Base-by-base conservation (phyloP, 75 land plant genomes). In the Selaginella moellendorffii region DNA sequence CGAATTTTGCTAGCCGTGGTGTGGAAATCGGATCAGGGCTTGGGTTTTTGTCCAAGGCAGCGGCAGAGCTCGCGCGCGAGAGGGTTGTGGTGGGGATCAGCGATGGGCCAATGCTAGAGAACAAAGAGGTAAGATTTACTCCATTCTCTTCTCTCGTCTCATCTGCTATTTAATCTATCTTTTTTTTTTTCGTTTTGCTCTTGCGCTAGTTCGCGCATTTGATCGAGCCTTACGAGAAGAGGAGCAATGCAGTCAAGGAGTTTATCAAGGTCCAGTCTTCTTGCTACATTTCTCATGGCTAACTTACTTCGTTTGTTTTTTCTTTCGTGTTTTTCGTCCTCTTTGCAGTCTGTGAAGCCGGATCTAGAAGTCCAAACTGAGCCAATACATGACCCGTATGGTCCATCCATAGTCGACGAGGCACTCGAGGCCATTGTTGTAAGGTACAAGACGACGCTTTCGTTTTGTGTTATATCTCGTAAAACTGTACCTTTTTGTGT, bases 361-460 rank as follows among this genome's bases (percentile, higher is more conserved):
- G 81, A 63, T 27, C 67, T 92, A 52, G 36, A 65, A 53, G 83
- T 85, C 62, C 73, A 82, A 58, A 72, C 77, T n/a, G 89, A 83
- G 54, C 88, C 89, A 1, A 87, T 92, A 8, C 62, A 52, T 0
- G 97, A 92, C 70, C 86, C 97, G 0, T 92, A 77, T 81, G 95
- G 93, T 10, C 95, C 97, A 18, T 85, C 97, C 1, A 85, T 92
- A 2, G 75, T 80, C 24, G 93, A 92, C 67, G 78, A 81, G 31
- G 69, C 10, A 23, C 27, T 61, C 54, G 27, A 60, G 30, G 24
- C 25, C 30, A 25, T 51, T 63, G 14, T 5, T 24, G 22, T 36
- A 8, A 20, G 17, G n/a, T 69, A 23, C 31, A 30, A 31, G 30
- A 21, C 51, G 53, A 21, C 27, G 20, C 27, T 14, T 64, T 54